Conservation (phyloP, 2,329 filamentous ascomycete species). For the Botrytis hyacinthi region DNA sequence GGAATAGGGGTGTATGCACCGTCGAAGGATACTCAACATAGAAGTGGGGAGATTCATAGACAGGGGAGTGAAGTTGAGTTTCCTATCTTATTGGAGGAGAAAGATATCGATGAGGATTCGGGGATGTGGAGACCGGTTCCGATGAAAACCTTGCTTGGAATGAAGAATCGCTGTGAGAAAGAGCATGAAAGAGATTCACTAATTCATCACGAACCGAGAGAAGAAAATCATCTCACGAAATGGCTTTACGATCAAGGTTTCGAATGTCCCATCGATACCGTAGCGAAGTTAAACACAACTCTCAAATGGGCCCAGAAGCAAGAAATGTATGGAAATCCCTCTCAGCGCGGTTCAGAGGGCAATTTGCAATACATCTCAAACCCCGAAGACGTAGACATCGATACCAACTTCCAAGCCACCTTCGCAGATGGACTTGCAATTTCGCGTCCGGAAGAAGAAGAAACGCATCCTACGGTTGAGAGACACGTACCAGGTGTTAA, state of each 20-base stretch:
- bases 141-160: fast-evolving
- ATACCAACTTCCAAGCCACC: neutral
- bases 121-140: neutral
- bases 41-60: neutral
- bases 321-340: neutral
- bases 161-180: neutral
- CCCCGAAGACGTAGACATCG: neutral
- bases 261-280: neutral
- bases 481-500: neutral
- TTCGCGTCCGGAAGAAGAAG: neutral
- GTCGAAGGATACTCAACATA: neutral
- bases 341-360: neutral
- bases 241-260: neutral
- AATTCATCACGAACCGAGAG: neutral
- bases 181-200: neutral
- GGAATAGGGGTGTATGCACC: too few species aligned
- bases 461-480: neutral
- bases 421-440: neutral
- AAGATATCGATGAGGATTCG: neutral
- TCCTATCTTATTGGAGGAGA: neutral
- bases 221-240: neutral
- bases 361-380: neutral
- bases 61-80: neutral
- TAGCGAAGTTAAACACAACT: fast-evolving
- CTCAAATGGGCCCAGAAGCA: neutral